Conservation (phyloP, 2,329 filamentous ascomycete species). For the Talaromyces sp. region DNA sequence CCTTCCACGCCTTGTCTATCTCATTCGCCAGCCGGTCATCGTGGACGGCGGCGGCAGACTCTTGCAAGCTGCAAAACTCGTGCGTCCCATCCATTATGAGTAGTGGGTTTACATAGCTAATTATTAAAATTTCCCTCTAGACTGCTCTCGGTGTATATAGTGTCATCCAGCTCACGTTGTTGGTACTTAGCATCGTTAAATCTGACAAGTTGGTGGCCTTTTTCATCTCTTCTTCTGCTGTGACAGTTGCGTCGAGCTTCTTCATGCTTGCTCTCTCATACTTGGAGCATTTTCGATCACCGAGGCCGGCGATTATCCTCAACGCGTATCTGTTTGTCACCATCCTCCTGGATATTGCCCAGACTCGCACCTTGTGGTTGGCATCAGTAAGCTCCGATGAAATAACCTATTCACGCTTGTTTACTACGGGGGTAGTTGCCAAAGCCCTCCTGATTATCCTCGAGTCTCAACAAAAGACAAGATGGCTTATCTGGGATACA, state of each 20-base stretch:
- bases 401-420: conserved; percentile 32
- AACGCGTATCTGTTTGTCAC: conserved; percentile 38
- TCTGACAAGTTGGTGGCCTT: conserved; percentile 1
- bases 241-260: not conserved
- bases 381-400: conserved; percentile 14
- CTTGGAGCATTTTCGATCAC: conserved; percentile 20
- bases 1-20: conserved; percentile 2
- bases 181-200: conserved; percentile 5
- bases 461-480: conserved; percentile 39
- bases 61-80: conserved; percentile 6
- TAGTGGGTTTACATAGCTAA: not conserved
- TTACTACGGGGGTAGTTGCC: conserved; percentile 30
- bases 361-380: conserved; percentile 35
- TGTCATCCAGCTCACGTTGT: not conserved
- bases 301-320: conserved; percentile 23
- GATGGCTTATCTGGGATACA: conserved; percentile 42
- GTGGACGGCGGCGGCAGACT: conserved; percentile 2
- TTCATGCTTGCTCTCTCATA: conserved; percentile 12
- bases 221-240: conserved; percentile 2
- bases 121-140: not conserved
- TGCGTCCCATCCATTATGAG: conserved; percentile 2
- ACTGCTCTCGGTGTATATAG: conserved; percentile 2
- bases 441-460: conserved; percentile 35
- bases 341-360: conserved; percentile 35
- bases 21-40: not conserved